Evolutionary conservation across 441 rosid species (phyloP).

Genomic region (Gossypium gossypioides): DNA sequence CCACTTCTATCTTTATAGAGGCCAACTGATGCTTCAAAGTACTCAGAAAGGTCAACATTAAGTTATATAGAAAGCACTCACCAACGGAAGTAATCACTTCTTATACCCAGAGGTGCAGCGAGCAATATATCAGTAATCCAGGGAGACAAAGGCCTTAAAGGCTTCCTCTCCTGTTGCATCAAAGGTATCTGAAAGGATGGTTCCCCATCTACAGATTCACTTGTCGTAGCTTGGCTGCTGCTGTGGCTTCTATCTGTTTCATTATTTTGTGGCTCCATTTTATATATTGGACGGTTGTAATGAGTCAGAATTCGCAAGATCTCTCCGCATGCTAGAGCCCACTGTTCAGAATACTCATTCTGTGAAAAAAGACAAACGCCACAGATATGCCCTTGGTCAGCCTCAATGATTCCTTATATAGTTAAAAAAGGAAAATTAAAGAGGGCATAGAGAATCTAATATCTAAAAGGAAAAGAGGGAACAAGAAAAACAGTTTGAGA

Average conservation of each 20-base stretch:
- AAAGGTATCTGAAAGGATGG: constrained; percentile 36
- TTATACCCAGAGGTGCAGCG: constrained; percentile 83
- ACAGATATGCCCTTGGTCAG: not conserved
- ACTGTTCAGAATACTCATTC: constrained; percentile 95
- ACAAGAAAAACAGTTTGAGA: not conserved
- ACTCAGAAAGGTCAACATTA: not conserved
- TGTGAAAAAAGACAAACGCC: constrained; percentile 23
- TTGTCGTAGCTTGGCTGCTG: constrained; percentile 35
- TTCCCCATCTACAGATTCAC: constrained; percentile 25
- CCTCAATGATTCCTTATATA: not conserved
- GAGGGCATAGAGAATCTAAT: not conserved
- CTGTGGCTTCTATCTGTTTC: constrained; percentile 45
- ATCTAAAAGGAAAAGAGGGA: not conserved
- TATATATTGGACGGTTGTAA: constrained; percentile 88
- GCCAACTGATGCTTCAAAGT: not conserved
- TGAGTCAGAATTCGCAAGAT: constrained; percentile 91
- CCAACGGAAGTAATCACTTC: constrained; percentile 98
- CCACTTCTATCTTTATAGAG: not conserved
- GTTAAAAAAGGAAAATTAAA: not conserved
- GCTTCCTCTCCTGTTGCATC: constrained; percentile 67
- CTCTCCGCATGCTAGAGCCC: constrained; percentile 98
- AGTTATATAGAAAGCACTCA: constrained; percentile 29
- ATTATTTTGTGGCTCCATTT: constrained; percentile 50
- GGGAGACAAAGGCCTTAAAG: constrained; percentile 88
- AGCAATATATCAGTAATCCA: constrained; percentile 92